Base-by-base conservation (phyloP, 2,329 filamentous ascomycete species). In the Colletotrichum coccodes region DNA sequence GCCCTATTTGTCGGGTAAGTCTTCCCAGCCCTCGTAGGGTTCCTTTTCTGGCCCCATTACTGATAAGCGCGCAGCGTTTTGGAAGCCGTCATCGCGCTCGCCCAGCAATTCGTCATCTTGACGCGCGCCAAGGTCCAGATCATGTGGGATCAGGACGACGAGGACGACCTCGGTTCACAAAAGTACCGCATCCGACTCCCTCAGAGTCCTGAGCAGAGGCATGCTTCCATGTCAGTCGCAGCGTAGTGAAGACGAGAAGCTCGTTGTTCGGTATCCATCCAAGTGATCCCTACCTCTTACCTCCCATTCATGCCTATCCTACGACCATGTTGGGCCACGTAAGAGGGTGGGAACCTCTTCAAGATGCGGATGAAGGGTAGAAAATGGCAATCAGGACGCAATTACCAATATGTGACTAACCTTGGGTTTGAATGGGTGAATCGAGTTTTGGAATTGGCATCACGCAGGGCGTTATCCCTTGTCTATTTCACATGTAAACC, bases 141-240 rank as follows among this genome's bases (percentile, higher is more conserved):
- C 42, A 26, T 46, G 7, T 50, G 53, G 26, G 63, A 67, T 12
- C 46, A 60, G 6, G 63, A 70, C 1, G 63, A 62, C n/a, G 63
- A 62, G 26, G 63, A 60, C 2, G 67, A 57, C 6, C 12, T 60
- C 12, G 65, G 40, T 4, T 68, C 60, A 23, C 61, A 53, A 40
- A 70, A 68, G 44, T 70, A 70, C 52, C 63, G 67, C n/a, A 68
- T 70, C 14, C 63, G 46, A 3, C 30, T 70, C 34, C 67, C 67
- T 6, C 49, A 67, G 50, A 53, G 30, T 12, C 67, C 67, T 3
- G 67, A 70, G 28, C 30, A 60, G 57, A 53, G 57, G 14, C 50
- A 58, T 30, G 36, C 49, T 30, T 14, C 38, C 50, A 58, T 70
- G 36, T 68, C 67, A 21, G 34, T 68, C 8, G 44, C 56, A 9